Base-by-base conservation (phyloP, 192 early-diverging fungal genomes). In the Coemansia sp. region DNA sequence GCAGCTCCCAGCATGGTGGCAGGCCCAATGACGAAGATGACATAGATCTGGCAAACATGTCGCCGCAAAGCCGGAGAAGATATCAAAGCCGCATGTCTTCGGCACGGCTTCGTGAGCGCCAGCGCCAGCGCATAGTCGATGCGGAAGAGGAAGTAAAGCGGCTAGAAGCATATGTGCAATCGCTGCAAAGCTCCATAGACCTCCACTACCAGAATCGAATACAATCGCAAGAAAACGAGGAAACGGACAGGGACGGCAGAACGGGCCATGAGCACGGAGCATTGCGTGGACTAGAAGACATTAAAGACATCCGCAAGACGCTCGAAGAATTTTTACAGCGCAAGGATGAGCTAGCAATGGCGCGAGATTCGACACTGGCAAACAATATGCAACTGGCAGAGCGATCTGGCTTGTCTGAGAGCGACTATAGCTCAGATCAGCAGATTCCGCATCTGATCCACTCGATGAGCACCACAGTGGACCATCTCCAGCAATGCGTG, bases 61-160 rank as follows among this genome's bases (percentile, higher is more conserved):
- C 73, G 8, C 73, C 73, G 10, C 58, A 59, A 37, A 76, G 66
- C 59, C 66, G 63, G 12, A 58, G 63, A n/a, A 57, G 73, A n/a
- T 47, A 69, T 43, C 72, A 65, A 31, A 76, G 72, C 63, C 61
- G 65, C 42, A 36, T 65, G 46, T 76, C 72, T 0, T 76, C 72
- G 1, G 72, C 72, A 7, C 62, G 67, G 15, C 56, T 76, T 46
- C 66, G 72, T 16, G 66, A 65, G 51, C 66, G 72, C 16, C 72
- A 76, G 63, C 66, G 72, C 10, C 58, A 59, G 45, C 44, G 53
- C 18, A 53, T 62, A 11, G 14, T 38, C 0, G 15, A 44, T 2
- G 51, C 59, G 0, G 66, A 65, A 16, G 26, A 57, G 0, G 72
- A 69, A 0, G 51, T 76, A 5, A 18, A 36, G 2, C 38, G 36